These are phyloP conservation scores for Forsythia suspensa DNA, from an alignment of 257 asterid species.

Conservation along the genomic window DNA sequence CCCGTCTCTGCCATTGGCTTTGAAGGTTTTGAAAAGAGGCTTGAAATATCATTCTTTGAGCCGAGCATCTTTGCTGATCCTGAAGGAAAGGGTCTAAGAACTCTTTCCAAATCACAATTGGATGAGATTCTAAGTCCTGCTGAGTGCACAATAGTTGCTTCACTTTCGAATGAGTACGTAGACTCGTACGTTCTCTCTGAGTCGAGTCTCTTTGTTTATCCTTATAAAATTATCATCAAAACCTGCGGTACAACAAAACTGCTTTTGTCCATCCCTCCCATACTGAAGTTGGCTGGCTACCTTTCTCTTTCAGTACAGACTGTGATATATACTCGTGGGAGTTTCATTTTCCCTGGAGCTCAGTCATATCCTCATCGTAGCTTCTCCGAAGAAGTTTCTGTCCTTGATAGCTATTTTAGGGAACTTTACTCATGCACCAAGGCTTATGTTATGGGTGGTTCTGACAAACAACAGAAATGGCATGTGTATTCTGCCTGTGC, in stretches of 20 bases:
- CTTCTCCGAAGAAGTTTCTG: constrained; percentile 37
- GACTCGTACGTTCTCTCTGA: constrained; percentile 46
- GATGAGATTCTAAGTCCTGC: constrained; percentile 45
- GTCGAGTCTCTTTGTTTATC: constrained; percentile 43
- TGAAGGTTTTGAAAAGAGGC: constrained; percentile 47
- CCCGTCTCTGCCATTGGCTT: constrained; percentile 37
- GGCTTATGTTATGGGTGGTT: constrained; percentile 31
- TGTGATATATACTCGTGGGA: constrained; percentile 42
- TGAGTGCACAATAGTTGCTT: constrained; percentile 37
- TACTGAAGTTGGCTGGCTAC: constrained; percentile 30
- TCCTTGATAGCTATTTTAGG: constrained; percentile 35
- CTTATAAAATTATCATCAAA: constrained; percentile 41
- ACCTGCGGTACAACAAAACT: constrained; percentile 45
- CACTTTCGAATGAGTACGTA: constrained; percentile 37
- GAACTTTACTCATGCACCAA: constrained; percentile 29
- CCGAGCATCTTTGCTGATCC: constrained; percentile 38
- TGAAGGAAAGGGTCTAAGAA: constrained; percentile 36
- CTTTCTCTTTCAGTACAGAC: constrained; percentile 30
- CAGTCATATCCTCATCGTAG: constrained; percentile 39
- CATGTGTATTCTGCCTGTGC: constrained; percentile 40
- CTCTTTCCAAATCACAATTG: constrained; percentile 30
- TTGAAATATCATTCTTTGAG: constrained; percentile 38
- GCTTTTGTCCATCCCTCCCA: constrained; percentile 37
- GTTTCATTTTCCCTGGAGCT: constrained; percentile 41
- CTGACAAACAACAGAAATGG: constrained; percentile 31